Evolutionary conservation across 1,284 basidiomycete species (phyloP).

Genomic region (Exobasidium rhododendri): DNA sequence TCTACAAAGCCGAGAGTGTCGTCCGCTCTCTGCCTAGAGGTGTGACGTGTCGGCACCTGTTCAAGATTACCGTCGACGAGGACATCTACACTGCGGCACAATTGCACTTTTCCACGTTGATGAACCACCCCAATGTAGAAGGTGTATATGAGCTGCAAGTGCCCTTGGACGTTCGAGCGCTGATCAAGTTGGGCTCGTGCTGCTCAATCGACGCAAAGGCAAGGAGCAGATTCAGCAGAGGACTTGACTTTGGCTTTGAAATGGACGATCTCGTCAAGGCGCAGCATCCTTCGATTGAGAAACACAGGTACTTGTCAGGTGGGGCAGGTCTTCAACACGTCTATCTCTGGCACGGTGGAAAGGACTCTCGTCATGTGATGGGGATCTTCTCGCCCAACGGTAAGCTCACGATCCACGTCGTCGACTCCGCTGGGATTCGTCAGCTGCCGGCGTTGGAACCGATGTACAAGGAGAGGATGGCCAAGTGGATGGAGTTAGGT

Average conservation of each 20-base stretch:
- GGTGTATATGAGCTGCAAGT: conserved; percentile 93
- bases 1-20: conserved; percentile 73
- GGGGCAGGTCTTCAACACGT: conserved; percentile 75
- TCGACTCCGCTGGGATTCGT: conserved; percentile 80
- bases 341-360: conserved; percentile 84
- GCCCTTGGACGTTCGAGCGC: conserved; percentile 76
- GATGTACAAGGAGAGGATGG: conserved; percentile 67
- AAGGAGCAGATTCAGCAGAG: conserved; percentile 72
- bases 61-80: conserved; percentile 79
- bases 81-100: conserved; percentile 78
- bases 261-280: conserved; percentile 76
- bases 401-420: conserved; percentile 70
- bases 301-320: conserved; percentile 69
- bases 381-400: conserved; percentile 71
- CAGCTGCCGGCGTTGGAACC: conserved; percentile 77
- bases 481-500: conserved; percentile 1
- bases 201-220: conserved; percentile 69
- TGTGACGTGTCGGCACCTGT: conserved; percentile 73
- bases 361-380: conserved; percentile 79
- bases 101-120: conserved; percentile 84
- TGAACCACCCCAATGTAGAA: conserved; percentile 90
- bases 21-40: conserved; percentile 77
- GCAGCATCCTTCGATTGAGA: conserved; percentile 59
- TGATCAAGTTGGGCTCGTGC: conserved; percentile 79
- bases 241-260: conserved; percentile 78